These are phyloP conservation scores for Pseudozyma pruni DNA, from an alignment of 1,284 basidiomycete genomes.

Conservation along the genomic window DNA sequence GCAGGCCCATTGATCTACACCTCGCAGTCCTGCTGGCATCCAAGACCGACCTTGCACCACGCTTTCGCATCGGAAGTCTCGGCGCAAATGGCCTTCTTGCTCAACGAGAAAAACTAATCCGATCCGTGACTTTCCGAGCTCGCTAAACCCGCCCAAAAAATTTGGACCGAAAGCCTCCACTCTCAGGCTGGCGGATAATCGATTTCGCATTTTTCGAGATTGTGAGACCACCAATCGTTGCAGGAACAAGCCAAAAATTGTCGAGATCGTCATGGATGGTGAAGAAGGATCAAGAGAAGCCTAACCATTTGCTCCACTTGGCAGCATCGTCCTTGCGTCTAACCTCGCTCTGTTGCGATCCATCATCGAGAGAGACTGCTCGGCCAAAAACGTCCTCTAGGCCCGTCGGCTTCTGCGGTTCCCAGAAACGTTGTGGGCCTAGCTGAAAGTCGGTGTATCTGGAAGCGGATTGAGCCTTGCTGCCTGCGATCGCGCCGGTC, in stretches of 20 bases:
- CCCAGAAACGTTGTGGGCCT: constrained; percentile 57
- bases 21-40: no score
- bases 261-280: neutral
- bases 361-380: constrained; percentile 34
- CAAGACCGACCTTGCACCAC: neutral
- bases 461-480: neutral
- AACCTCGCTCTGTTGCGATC: neutral
- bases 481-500: neutral
- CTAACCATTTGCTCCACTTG: constrained; percentile 44
- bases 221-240: neutral
- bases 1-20: no score
- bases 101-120: neutral
- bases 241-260: no score
- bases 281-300: constrained; percentile 17
- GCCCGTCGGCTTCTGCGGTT: constrained; percentile 50
- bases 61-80: neutral
- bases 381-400: constrained; percentile 57
- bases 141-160: neutral
- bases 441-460: constrained; percentile 36
- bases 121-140: constrained; percentile 39
- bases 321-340: neutral
- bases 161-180: constrained; percentile 6
- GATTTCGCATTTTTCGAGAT: neutral
- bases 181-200: neutral
- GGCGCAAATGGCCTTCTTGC: neutral